A percentile compares a stretch with the other conserved stretches of the same genome.
phyloP scores from a whole-genome alignment of 2,329 filamentous ascomycete genomes.

The Cercospora citrullina region DNA sequence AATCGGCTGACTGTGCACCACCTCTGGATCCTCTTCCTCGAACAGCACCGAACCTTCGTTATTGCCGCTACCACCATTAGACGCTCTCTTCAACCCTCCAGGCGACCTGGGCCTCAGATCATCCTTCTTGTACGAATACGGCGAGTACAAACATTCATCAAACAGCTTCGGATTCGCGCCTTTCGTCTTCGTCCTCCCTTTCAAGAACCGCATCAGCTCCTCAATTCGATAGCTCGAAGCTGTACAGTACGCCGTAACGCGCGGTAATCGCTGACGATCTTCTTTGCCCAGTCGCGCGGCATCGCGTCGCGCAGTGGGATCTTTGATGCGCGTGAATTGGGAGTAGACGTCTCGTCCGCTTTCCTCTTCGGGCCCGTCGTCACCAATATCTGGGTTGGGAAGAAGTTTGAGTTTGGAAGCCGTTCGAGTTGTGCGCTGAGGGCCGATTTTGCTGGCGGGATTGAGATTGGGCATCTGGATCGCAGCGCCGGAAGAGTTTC shows the following conservation, averaged over 20 bases:
- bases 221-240: constrained; percentile 91
- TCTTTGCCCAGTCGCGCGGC: constrained; percentile 91
- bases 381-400: constrained; percentile 80
- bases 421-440: constrained; percentile 91
- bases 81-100: constrained; percentile 24
- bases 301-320: constrained; percentile 87
- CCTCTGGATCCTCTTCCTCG: constrained; percentile 24
- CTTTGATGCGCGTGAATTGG: constrained; percentile 96
- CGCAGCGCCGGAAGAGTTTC: constrained; percentile 76
- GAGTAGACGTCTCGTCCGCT: constrained; percentile 94
- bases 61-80: constrained; percentile 17
- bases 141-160: constrained; percentile 96
- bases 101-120: constrained; percentile 32
- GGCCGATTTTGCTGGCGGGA: constrained; percentile 74
- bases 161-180: constrained; percentile 87
- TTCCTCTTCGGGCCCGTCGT: constrained; percentile 79
- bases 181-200: constrained; percentile 74
- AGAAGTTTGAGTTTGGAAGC: constrained; percentile 97
- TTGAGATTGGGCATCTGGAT: constrained; percentile 44
- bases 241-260: constrained; percentile 96
- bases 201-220: constrained; percentile 83
- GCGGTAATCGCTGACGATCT: constrained; percentile 79
- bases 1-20: constrained; percentile 45
- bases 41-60: constrained; percentile 15
- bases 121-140: constrained; percentile 70